Base-by-base conservation (phyloP, 23 red algal species). In the Gracilaria vermiculophylla region DNA sequence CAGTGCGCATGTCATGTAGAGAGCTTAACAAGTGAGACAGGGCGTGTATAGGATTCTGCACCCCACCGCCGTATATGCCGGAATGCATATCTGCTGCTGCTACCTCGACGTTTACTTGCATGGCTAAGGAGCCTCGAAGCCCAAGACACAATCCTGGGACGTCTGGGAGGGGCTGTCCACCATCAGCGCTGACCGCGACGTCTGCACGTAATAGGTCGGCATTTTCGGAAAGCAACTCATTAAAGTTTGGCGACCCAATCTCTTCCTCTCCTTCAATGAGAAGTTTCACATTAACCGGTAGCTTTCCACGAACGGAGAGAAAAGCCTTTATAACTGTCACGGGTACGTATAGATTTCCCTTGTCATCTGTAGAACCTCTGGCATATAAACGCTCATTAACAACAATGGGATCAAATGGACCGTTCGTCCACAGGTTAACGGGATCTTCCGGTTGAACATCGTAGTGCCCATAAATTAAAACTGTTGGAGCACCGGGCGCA, bases 221-320 rank as follows among this genome's bases (percentile, higher is more conserved):
- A 52, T 98, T 47, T 23, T 69, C 17, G 24, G 54, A 64, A 29
- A 98, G 47, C 33, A 91, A 52, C 20, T 76, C 33, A 13, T 29
- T 29, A 25, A 98, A 43, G 40, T 90, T 54, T 53, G 95, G 95
- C 7, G 86, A 92, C 17, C 95, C 95, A 66, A 94, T 91, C 62
- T 98, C 95, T 69, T 98, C 95, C 61, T 98, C 86, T 12, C 95
- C 95, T 70, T 98, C 95, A 44, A 98, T 62, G 23, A 98, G 57
- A 8, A 98, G 12, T 80, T 98, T 98, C 25, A 98, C 88, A 53
- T 91, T 90, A 21, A 98, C 83, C 1, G 89, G 95, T 10, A 82
- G 71, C 12, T 69, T 71, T 21, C 76, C 83, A 16, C 44, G 62
- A 67, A 87, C 81, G 28, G 66, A 37, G 31, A 87, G 55, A 35